Evolutionary conservation across 176 grass and related monocot species (phyloP), one percentile per base, ranked within the genome.

Genomic region (Eleusine coracana): DNA sequence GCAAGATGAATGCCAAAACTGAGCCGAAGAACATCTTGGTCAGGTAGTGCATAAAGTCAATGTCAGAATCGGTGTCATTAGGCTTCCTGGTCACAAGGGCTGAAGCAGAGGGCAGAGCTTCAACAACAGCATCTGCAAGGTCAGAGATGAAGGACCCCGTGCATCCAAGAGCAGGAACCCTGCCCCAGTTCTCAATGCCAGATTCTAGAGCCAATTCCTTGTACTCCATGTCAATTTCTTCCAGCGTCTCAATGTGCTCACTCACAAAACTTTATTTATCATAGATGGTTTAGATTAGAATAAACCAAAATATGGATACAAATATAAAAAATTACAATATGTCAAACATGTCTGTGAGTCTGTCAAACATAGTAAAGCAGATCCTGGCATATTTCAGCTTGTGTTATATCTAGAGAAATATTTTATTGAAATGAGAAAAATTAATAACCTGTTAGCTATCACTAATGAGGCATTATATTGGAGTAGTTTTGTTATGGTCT

Each of bases 191-290:
- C 82, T 96, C 31, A 11, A 99, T 96, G 51, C 93, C 96, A 2
- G 96, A 98, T 71, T 96, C 87, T 23, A 98, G 82, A 79, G 93
- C 96, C 81, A 93, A 88, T n/a, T 96, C 85, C 79, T 78, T 99
- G 89, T 99, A 99, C 86, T 99, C 96, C 96, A 99, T 99, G 77
- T 99, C 93, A 0, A 99, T 99, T 83, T 99, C 96, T 79, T 99
- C 96, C 52, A 99, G 59, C 46, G 96, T 99, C 73, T 99, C 96
- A 17, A 99, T 99, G 87, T 99, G 93, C 89, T 99, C 96, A 0
- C 96, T 99, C 74, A 99, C 93, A 71, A 99, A 98, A 56, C 96
- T 98, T 76, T 21, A 82, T 41, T 83, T 10, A 71, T 41, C 25
- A 66, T 55, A n/a, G 15, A 84, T 79, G 0, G 4, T 62, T 83